Evolutionary conservation across 2,329 filamentous ascomycete genomes (phyloP).

Genomic region (Alternaria gansuensis): DNA sequence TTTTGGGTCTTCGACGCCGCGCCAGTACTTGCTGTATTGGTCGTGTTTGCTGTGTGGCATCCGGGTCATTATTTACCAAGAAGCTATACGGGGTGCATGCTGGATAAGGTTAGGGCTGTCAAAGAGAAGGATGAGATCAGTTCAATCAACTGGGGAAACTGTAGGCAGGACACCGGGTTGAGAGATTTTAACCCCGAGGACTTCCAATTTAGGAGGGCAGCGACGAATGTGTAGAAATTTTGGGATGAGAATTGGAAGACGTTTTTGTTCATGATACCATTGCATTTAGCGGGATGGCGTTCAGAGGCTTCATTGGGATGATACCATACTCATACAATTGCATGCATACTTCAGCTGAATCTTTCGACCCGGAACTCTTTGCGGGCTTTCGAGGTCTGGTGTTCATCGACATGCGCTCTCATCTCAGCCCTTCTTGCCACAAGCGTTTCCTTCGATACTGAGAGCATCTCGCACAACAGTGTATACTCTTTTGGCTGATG

Average conservation of each 20-base stretch:
- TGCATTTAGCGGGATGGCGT: constrained; percentile 28
- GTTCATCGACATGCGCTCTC: background rate
- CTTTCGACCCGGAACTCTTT: background rate
- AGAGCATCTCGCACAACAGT: background rate
- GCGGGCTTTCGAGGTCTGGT: background rate
- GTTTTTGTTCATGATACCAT: constrained; percentile 27
- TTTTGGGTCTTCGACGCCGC: constrained; percentile 63
- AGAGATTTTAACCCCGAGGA: constrained; percentile 39
- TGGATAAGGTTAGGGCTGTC: constrained; percentile 45
- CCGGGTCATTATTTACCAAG: constrained; percentile 51
- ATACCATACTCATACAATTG: constrained; percentile 19
- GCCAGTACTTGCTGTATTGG: constrained; percentile 60
- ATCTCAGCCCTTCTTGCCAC: background rate
- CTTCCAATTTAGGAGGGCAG: constrained; percentile 24
- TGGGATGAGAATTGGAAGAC: background rate
- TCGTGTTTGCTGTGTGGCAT: constrained; percentile 61
- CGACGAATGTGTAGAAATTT: constrained; percentile 15
- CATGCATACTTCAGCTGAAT: background rate
- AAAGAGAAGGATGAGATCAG: constrained; percentile 47
- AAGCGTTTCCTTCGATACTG: background rate
- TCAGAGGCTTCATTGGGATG: constrained; percentile 16
- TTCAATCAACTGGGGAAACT: constrained; percentile 21
- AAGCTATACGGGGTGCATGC: constrained; percentile 40
- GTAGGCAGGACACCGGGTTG: constrained; percentile 22
- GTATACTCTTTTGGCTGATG: background rate